Base-by-base conservation (phyloP, 2,329 filamentous ascomycete genomes). In the Sarocladium brachiariae region DNA sequence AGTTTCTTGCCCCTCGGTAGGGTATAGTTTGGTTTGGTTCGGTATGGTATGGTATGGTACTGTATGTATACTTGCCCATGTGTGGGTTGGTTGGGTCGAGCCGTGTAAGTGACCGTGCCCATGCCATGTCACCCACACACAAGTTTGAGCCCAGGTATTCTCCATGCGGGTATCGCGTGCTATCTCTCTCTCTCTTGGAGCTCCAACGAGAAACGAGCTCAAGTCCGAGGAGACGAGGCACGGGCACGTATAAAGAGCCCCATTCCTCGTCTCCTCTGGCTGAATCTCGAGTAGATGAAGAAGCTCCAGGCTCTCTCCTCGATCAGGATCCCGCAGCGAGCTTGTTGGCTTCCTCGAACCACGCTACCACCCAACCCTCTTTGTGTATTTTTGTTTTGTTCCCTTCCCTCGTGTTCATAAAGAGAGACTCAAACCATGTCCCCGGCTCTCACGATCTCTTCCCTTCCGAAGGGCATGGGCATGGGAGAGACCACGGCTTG, bases 381-480 rank as follows among this genome's bases (percentile, higher is more conserved):
- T 41, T 18, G 16, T 19, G 5, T 30, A 6, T 18, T 34, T 24
- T 27, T 48, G 6, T 21, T 48, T 16, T 35, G 33, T 18, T 5
- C 16, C 21, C 27, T 35, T 19, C 19, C 24, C 24, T 30, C 11
- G 25, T 47, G 43, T 16, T 33, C 27, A 47, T 51, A 53, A 46
- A 34, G 49, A 54, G n/a, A n/a, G n/a, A n/a, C 46, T 16, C 53
- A 9, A 52, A 48, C 8, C n/a, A 39, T 53, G 41, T 30, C 34
- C 41, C 23, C 34, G 27, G 25, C 11, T 24, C 35, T 51, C 50
- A 50, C 45, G 37, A 50, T 39, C 48, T 52, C 56, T 47, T 52
- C 52, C 57, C 53, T 50, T 55, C 52, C 48, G 51, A 53, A 49
- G 63, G 65, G 4, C 25, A 47, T 47, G 43, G 43, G 43, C 43